Evolutionary conservation across 306 rosid genomes (phyloP), one percentile per base, ranked within the genome.

Genomic region (Rosa persica): DNA sequence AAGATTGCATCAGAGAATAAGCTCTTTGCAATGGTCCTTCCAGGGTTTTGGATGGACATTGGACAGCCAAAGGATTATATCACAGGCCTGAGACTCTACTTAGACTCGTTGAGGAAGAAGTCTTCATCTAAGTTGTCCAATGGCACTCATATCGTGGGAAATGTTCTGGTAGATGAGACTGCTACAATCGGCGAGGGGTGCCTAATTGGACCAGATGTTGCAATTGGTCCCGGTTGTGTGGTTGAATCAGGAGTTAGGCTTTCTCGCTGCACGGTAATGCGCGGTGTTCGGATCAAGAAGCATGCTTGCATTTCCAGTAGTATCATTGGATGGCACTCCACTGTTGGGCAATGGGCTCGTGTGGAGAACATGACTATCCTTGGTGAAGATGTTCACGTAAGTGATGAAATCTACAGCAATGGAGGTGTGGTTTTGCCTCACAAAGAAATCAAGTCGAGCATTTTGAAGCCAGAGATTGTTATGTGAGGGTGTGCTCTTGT

Each of bases 21-120:
- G 88, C 93, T 96, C 34, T 91, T 23, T 80, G 99, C 98, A 78
- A 96, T 96, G 99, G 99, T 93, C 76, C 91, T 96, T 44, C 98
- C 99, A 1, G 99, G 99, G 79, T 96, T 96, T 75, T 96, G 99
- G 99, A 96, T 96, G 99, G 99, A 96, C 87, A 88, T 96, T 71
- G 99, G 99, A 77, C 99, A 96, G 36, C 99, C 99, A 2, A 93
- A 88, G 91, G 99, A 96, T 84, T 96, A 96, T 39, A 91, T 96
- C 75, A 74, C 91, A 47, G 99, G 99, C 75, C 88, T 96, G 68
- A 87, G 89, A 82, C 96, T 94, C 44, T 94, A 92, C 82, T 79
- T 95, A 30, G 93, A 88, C 79, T 95, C 99, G 11, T 74, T 93
- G 85, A 93, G 89, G 86, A 95, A 91, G 85, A 89, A 88, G 7